Base-by-base conservation (phyloP, 2,329 filamentous ascomycete genomes). In the Exophiala xenobiotica region DNA sequence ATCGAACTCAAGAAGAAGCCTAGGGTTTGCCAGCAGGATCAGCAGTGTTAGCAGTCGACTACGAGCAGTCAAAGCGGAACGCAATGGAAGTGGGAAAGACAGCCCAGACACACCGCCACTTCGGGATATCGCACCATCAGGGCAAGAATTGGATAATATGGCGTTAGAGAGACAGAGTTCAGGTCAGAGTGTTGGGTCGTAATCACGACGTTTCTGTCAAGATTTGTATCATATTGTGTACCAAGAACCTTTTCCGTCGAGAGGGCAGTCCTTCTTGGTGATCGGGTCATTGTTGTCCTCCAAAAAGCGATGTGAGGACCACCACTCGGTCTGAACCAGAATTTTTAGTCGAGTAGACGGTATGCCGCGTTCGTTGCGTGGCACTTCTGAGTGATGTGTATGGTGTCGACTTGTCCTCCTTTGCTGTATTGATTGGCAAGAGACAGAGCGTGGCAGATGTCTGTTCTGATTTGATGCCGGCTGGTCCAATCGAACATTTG, bases 31-130 rank as follows among this genome's bases (percentile, higher is more conserved):
- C 6, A 59, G 57, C 41, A 48, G 58, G 18, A 53, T 62, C 18
- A 56, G 50, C 33, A 61, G 58, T 23, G 60, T 62, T 23, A 57
- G 58, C 35, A 61, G 48, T 52, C 51, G 58, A 41, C 37, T 62
- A 5, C 54, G 58, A 42, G 56, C 56, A 20, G 60, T 51, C 31
- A 56, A 56, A 33, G 48, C 46, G 27, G 57, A 62, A 23, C 44
- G 60, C 19, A 51, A 46, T 26, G 50, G 31, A 6, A 49, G 43
- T 27, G 16, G 41, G 16, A 31, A 46, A 51, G 51, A 54, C 5
- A 24, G 20, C 9, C 45, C 31, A 16, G 55, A 55, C 18, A 29
- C 33, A 41, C 52, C 41, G 35, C 19, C 41, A 22, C 29, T 22
- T 16, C 16, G 45, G 20, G 52, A 55, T 27, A 55, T 53, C 49